Conservation (phyloP, 2,329 filamentous ascomycete species). For the Endothia cerciana region DNA sequence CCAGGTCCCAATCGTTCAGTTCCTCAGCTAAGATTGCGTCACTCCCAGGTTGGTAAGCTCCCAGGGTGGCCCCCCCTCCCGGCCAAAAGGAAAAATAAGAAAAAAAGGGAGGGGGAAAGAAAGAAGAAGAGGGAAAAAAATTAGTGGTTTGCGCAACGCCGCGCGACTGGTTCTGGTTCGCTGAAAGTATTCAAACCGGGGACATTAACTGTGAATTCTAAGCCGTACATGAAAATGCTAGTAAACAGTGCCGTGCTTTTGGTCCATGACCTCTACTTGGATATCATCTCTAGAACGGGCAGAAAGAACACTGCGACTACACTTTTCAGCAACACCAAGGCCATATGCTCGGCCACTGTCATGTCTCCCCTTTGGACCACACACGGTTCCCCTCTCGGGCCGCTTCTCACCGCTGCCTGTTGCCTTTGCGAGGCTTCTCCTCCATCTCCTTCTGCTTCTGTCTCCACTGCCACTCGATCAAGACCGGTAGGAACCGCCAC, state of each 20-base stretch:
- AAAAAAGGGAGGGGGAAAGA: not conserved
- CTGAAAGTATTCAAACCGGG: not conserved
- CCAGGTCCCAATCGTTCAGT: not conserved
- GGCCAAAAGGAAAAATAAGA: not conserved
- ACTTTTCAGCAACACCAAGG: slow-evolving; percentile 4
- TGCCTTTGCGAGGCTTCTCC: slow-evolving; percentile 43
- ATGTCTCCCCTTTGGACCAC: no score
- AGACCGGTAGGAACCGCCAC: slow-evolving; percentile 88
- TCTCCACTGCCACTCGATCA: slow-evolving; percentile 85
- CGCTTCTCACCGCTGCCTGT: slow-evolving; percentile 38
- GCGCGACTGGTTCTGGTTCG: not conserved
- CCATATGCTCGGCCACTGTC: not conserved
- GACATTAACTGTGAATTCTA: slow-evolving; percentile 6
- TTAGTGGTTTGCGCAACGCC: not conserved
- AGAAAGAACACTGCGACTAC: slow-evolving; percentile 11
- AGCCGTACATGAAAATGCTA: not conserved
- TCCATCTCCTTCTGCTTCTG: slow-evolving; percentile 62
- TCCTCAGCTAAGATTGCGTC: slow-evolving; percentile 11
- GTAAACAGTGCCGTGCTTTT: not conserved
- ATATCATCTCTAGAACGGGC: slow-evolving; percentile 17
- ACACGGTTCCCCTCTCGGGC: not conserved
- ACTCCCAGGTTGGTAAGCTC: not conserved
- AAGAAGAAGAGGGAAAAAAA: not conserved
- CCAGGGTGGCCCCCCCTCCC: not conserved
- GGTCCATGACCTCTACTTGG: slow-evolving; percentile 11